Evolutionary conservation across 129 eudicot genomes (phyloP).

Genomic region (Ambrosia trifida): DNA sequence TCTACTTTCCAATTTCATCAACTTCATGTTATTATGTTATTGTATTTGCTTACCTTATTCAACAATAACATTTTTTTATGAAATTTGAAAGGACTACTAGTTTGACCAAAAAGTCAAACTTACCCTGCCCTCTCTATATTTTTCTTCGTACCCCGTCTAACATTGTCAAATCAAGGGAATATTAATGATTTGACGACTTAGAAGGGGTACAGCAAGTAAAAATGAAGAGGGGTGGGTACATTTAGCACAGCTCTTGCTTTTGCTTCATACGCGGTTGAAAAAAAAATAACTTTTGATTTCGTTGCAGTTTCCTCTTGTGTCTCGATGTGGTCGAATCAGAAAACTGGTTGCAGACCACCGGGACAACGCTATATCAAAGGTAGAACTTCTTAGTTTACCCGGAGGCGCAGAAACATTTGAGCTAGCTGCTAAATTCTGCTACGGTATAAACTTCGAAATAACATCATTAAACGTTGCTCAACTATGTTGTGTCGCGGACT

Average conservation of each 20-base stretch:
- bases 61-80: background rate
- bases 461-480: conserved; percentile 88
- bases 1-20: background rate
- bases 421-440: conserved; percentile 96
- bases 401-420: conserved; percentile 90
- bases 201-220: no score
- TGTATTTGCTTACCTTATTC: background rate
- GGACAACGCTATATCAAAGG: conserved; percentile 63
- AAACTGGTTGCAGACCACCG: conserved; percentile 72
- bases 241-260: no score
- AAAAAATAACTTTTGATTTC: background rate
- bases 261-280: background rate
- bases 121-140: background rate
- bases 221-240: no score
- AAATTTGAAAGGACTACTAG: background rate
- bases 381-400: conserved; percentile 80
- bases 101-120: conserved; percentile 31
- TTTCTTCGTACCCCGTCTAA: no score
- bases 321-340: conserved; percentile 83
- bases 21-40: background rate
- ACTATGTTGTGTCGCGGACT: conserved; percentile 72
- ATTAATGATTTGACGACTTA: no score
- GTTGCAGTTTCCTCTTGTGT: conserved; percentile 92
- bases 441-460: conserved; percentile 88
- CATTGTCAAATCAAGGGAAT: no score